Evolutionary conservation across 139 green algal genomes (phyloP).

Genomic region (Gonium pectorale): DNA sequence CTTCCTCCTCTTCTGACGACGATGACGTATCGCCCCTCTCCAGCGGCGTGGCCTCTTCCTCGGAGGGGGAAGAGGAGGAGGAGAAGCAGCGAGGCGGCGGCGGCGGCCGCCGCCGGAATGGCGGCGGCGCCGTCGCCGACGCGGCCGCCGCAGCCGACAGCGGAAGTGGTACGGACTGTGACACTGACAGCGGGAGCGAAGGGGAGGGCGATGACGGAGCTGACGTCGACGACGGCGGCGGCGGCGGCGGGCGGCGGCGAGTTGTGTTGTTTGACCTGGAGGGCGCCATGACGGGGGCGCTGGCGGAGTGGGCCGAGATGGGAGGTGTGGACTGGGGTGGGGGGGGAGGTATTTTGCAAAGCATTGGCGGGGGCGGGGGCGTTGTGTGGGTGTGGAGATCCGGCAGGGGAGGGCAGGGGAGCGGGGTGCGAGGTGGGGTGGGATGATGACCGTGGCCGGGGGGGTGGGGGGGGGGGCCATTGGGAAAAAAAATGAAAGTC

Average conservation of each 20-base stretch:
- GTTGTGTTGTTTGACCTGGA: slow-evolving; percentile 54
- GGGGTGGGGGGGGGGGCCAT: no score
- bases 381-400: no score
- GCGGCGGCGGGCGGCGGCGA: not conserved
- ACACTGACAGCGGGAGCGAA: not conserved
- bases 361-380: no score
- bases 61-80: not conserved
- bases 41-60: not conserved
- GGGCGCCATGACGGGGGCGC: slow-evolving; percentile 39
- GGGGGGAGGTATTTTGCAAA: not conserved
- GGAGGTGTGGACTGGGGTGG: slow-evolving; percentile 11
- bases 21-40: not conserved
- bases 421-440: no score
- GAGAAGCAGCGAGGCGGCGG: not conserved
- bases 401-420: no score
- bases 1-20: not conserved
- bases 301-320: slow-evolving; percentile 43
- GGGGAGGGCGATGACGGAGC: not conserved
- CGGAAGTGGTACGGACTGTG: not conserved
- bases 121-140: not conserved
- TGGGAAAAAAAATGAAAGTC: no score
- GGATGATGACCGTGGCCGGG: no score
- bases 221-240: not conserved
- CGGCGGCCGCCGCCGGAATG: not conserved
- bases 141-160: not conserved